Percentiles rank a stretch among this genome's conserved stretches.
Conservation (phyloP, 495 filamentous ascomycete genomes). For the Annulohypoxylon nitens region DNA sequence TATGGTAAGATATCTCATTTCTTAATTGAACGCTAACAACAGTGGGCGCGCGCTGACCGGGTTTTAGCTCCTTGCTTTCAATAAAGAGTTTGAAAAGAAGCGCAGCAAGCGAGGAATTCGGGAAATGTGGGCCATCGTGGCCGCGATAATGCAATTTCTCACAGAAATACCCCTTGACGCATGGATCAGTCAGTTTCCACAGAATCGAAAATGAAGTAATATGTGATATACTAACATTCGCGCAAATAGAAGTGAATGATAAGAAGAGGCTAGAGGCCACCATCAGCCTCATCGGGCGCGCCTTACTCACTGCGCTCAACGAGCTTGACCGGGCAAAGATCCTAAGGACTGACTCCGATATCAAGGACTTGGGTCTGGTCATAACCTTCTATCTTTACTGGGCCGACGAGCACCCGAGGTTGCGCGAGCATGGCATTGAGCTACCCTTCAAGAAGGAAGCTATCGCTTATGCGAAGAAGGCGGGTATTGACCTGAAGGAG, state of each 20-base stretch:
- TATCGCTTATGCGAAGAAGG: conserved; percentile 36
- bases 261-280: conserved; percentile 24
- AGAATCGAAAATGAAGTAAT: background rate
- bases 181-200: conserved; percentile 38
- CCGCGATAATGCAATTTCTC: conserved; percentile 41
- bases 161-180: conserved; percentile 32
- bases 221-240: conserved; percentile 9
- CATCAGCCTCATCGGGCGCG: conserved; percentile 37
- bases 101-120: conserved; percentile 31
- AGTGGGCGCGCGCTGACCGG: background rate
- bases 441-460: conserved; percentile 37
- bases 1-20: conserved; percentile 34
- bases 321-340: conserved; percentile 38
- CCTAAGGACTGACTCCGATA: conserved; percentile 35
- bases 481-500: conserved; percentile 34
- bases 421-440: conserved; percentile 25
- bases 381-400: conserved; percentile 42
- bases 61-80: conserved; percentile 34
- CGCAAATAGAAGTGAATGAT: conserved; percentile 23
- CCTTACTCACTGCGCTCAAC: conserved; percentile 34
- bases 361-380: conserved; percentile 40
- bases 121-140: conserved; percentile 41
- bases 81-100: conserved; percentile 40
- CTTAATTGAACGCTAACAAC: background rate
- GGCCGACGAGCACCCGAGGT: conserved; percentile 2